phyloP scores from a whole-genome alignment of 75 land plant genomes.

The Picea glauca region DNA sequence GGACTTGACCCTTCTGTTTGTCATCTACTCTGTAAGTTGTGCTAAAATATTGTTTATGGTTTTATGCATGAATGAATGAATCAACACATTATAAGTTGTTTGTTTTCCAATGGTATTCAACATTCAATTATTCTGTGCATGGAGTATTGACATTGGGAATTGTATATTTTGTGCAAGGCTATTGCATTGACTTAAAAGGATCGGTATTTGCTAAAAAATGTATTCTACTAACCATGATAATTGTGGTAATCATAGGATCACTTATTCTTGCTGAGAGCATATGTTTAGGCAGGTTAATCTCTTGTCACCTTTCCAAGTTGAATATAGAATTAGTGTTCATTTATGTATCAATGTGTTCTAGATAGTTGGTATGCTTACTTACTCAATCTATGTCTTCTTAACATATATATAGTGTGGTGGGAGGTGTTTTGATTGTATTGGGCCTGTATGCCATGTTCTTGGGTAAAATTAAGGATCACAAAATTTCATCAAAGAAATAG shows the following conservation, averaged over 20 bases:
- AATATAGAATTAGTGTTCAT: not conserved
- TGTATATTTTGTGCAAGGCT: conserved; percentile 59
- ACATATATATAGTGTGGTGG: not conserved
- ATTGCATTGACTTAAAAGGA: conserved; percentile 48
- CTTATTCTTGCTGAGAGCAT: conserved; percentile 52
- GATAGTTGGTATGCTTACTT: not conserved
- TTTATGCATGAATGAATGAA: not conserved
- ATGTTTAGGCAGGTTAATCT: conserved; percentile 49
- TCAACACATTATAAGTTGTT: not conserved
- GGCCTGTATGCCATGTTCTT: not conserved
- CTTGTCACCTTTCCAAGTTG: not conserved
- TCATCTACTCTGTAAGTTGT: conserved; percentile 28
- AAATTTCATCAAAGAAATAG: not conserved
- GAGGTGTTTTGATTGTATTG: not conserved
- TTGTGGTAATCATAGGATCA: conserved; percentile 60
- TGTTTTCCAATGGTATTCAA: not conserved
- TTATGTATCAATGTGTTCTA: not conserved
- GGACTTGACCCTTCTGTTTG: conserved; percentile 34
- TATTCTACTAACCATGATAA: conserved; percentile 64
- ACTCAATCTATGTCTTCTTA: not conserved
- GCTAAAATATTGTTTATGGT: not conserved
- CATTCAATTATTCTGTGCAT: conserved; percentile 11
- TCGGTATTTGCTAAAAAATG: conserved; percentile 59
- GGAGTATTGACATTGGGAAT: conserved; percentile 57
- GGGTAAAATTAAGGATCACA: not conserved